Base-by-base conservation (phyloP, 371 early-diverging fungal genomes). In the Capniomyces stellatus region DNA sequence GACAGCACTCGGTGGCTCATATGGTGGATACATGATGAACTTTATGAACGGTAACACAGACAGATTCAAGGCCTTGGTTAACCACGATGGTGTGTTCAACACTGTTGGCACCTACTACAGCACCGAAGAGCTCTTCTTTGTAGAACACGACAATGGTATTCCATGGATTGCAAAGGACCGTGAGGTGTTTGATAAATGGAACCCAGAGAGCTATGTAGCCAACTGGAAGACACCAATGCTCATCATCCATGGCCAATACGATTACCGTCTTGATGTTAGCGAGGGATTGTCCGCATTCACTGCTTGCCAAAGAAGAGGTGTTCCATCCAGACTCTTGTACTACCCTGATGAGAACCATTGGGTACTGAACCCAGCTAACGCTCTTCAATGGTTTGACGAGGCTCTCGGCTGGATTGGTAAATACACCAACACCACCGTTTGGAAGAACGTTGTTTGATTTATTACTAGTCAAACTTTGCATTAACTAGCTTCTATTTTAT, bases 21-120 rank as follows among this genome's bases (percentile, higher is more conserved):
- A 85, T 63, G 89, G 89, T 56, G 89, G 87, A 0, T 87, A 76
- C 61, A 85, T 83, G 85, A 74, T 83, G 59, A 87, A 87, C 61
- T 83, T 81, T 82, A 65, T 80, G 58, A 79, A 79, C 55, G 76
- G 75, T 23, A 78, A 80, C 53, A 74, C 75, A 21, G 60, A 79
- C 15, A 74, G 78, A 12, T 89, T 89, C 71, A 70, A 71, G 49
- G 80, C 76, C 24, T 64, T 89, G 46, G 85, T 85, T 30, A 85
- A 80, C 59, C 89, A 89, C 60, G 89, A 85, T 62, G 89, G 89
- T 53, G 75, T 85, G 56, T 87, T 89, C 57, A 74, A 75, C 35
- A 72, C 81, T 3, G 51, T 73, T 25, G 65, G 71, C 57, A 63
- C 71, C 0, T 87, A 75, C 61, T 87, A 81, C 58, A 69, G 77